Evolutionary conservation across 139 green algal species (phyloP).

Genomic region (Picochlorum sp.): DNA sequence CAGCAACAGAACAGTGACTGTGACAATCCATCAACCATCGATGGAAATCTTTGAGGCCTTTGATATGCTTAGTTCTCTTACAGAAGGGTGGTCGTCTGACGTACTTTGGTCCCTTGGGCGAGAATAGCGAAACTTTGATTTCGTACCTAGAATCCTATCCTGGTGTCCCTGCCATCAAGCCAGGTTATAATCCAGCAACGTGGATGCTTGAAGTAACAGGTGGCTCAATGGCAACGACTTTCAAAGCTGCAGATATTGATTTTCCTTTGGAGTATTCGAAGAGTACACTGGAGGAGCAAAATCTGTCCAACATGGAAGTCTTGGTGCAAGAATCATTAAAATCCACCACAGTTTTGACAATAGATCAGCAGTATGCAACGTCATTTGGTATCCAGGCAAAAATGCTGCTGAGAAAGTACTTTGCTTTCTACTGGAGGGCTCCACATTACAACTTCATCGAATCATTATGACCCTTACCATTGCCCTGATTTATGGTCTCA

Average conservation of each 20-base stretch:
- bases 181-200: constrained; percentile 39
- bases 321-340: constrained; percentile 13
- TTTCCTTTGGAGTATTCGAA: constrained; percentile 35
- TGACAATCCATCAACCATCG: constrained; percentile 86
- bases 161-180: constrained; percentile 36
- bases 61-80: constrained; percentile 58
- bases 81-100: constrained; percentile 33
- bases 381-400: constrained; percentile 5
- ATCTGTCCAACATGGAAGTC: constrained; percentile 12
- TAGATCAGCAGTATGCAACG: constrained; percentile 24
- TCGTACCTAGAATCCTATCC: constrained; percentile 45
- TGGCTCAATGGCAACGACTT: constrained; percentile 27
- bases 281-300: constrained; percentile 25
- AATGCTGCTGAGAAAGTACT: constrained; percentile 26
- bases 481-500: constrained; percentile 28
- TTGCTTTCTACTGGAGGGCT: constrained; percentile 33
- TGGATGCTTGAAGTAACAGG: constrained; percentile 49
- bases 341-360: constrained; percentile 18
- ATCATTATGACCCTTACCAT: constrained; percentile 35
- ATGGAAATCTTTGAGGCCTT: constrained; percentile 62
- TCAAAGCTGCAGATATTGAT: constrained; percentile 20
- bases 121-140: constrained; percentile 45
- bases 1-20: constrained; percentile 78
- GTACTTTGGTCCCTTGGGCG: constrained; percentile 77
- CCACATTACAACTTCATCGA: constrained; percentile 35